Evolutionary conservation across 768 basidiomycete genomes (phyloP).

Genomic region (Pleurotus tuoliensis): DNA sequence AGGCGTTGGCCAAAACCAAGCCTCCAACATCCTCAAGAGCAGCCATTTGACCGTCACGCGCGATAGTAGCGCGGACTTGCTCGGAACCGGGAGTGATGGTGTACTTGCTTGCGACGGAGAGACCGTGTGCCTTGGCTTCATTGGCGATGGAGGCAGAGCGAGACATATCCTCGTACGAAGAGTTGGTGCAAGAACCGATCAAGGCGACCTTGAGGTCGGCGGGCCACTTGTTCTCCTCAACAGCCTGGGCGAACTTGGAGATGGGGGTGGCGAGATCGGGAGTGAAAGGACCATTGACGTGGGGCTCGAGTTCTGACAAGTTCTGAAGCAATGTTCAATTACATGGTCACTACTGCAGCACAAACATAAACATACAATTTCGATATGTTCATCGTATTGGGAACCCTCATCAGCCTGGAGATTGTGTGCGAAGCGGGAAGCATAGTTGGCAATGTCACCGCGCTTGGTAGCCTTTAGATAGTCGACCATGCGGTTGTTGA

Average conservation of each 20-base stretch:
- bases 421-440: slow-evolving; percentile 86
- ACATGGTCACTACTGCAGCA: not conserved
- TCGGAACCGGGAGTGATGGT: slow-evolving; percentile 98
- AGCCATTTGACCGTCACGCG: slow-evolving; percentile 89
- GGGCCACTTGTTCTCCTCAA: slow-evolving; percentile 96
- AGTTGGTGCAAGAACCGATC: slow-evolving; percentile 99
- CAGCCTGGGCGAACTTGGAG: slow-evolving; percentile 89
- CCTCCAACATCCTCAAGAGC: slow-evolving; percentile 87
- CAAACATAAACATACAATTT: slow-evolving; percentile 60
- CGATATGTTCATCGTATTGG: slow-evolving; percentile 92
- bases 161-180: slow-evolving; percentile 99
- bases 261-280: slow-evolving; percentile 98
- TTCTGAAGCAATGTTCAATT: slow-evolving; percentile 44
- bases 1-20: slow-evolving; percentile 94
- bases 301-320: slow-evolving; percentile 95
- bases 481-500: slow-evolving; percentile 90
- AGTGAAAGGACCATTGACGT: slow-evolving; percentile 99
- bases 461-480: slow-evolving; percentile 97
- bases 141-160: slow-evolving; percentile 92
- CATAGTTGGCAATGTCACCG: slow-evolving; percentile 81
- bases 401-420: slow-evolving; percentile 81
- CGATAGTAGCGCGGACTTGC: slow-evolving; percentile 97
- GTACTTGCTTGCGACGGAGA: slow-evolving; percentile 89
- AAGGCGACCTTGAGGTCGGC: slow-evolving; percentile 94
- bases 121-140: slow-evolving; percentile 85